These are phyloP conservation scores for Chaetomiaceae sp. DNA, from an alignment of 2,329 filamentous ascomycete genomes.

Conservation along the genomic window DNA sequence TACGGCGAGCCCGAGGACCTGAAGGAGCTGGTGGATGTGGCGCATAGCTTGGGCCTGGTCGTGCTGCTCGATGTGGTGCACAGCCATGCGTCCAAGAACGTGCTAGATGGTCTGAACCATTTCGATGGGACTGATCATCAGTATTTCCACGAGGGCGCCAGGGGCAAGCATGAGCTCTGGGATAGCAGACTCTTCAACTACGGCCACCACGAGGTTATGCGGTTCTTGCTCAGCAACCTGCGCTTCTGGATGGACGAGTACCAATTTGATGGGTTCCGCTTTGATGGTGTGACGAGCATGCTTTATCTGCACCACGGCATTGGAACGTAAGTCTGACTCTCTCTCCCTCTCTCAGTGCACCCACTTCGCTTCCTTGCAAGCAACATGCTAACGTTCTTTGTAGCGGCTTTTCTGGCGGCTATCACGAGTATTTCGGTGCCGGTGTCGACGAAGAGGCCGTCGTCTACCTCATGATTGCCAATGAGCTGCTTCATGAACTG, in stretches of 20 bases:
- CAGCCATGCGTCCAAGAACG: conserved; percentile 97
- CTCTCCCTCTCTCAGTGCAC: no score
- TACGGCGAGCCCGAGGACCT: conserved; percentile 92
- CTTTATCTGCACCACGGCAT: conserved; percentile 94
- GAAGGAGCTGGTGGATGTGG: conserved; percentile 94
- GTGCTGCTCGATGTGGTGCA: conserved; percentile 95
- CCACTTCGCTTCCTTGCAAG: no score
- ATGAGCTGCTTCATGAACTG: conserved; percentile 88
- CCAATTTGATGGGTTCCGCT: conserved; percentile 92
- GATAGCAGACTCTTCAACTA: conserved; percentile 98
- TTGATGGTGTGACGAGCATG: conserved; percentile 98
- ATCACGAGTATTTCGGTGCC: conserved; percentile 94
- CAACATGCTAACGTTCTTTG: neutral
- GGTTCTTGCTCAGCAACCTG: conserved; percentile 93
- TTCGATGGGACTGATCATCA: conserved; percentile 93
- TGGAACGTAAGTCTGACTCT: conserved; percentile 66
- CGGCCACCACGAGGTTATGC: conserved; percentile 84
- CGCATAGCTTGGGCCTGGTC: conserved; percentile 83
- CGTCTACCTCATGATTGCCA: conserved; percentile 92
- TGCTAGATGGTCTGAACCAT: conserved; percentile 88
- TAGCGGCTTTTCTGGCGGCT: conserved; percentile 92
- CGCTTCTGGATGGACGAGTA: conserved; percentile 99
- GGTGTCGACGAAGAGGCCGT: conserved; percentile 89
- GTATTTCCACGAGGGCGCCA: conserved; percentile 87
- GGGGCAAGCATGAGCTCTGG: conserved; percentile 88